Percentiles rank a stretch among this genome's conserved stretches.
These are phyloP conservation scores for Aspergillus sp. DNA, from an alignment of 2,329 filamentous ascomycete genomes.

Conservation along the genomic window DNA sequence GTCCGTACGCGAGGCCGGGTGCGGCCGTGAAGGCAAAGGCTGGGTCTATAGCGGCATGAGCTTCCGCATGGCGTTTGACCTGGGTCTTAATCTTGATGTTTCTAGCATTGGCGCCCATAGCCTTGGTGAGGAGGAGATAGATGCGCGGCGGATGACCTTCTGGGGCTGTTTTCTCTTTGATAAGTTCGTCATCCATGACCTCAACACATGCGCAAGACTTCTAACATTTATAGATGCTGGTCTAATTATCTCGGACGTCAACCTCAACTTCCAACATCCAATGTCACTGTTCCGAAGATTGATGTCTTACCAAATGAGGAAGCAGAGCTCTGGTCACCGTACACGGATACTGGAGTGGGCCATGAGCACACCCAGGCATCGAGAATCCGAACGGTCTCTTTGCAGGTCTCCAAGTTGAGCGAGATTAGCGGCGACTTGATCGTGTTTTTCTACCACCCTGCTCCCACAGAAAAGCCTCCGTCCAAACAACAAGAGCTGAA, in stretches of 20 bases:
- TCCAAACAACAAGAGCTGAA: slow-evolving; percentile 83
- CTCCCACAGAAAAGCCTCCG: slow-evolving; percentile 54
- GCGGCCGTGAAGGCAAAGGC: slow-evolving; percentile 86
- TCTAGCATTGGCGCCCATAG: slow-evolving; percentile 58
- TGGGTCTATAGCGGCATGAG: slow-evolving; percentile 99
- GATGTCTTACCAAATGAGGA: slow-evolving; percentile 91
- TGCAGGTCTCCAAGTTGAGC: slow-evolving; percentile 77
- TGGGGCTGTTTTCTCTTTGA: slow-evolving; percentile 99
- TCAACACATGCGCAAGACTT: not conserved
- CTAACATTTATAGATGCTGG: slow-evolving; percentile 61
- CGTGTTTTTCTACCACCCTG: slow-evolving; percentile 84
- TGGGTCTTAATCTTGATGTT: slow-evolving; percentile 84
- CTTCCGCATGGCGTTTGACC: slow-evolving; percentile 93
- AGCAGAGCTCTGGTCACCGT: slow-evolving; percentile 77
- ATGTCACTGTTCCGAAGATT: slow-evolving; percentile 79
- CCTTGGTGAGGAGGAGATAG: slow-evolving; percentile 76
- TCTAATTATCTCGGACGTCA: slow-evolving; percentile 92
- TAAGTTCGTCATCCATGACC: slow-evolving; percentile 51
- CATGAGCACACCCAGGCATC: slow-evolving; percentile 72
- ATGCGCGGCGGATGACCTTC: slow-evolving; percentile 86
- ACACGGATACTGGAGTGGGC: slow-evolving; percentile 76
- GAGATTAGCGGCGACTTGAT: slow-evolving; percentile 93
- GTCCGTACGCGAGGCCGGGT: slow-evolving; percentile 94
- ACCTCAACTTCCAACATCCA: slow-evolving; percentile 75
- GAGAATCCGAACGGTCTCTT: slow-evolving; percentile 72